Percentiles rank a stretch among this genome's conserved stretches.
Conservation (phyloP, 2,329 filamentous ascomycete species). For the Talaromyces sp. region DNA sequence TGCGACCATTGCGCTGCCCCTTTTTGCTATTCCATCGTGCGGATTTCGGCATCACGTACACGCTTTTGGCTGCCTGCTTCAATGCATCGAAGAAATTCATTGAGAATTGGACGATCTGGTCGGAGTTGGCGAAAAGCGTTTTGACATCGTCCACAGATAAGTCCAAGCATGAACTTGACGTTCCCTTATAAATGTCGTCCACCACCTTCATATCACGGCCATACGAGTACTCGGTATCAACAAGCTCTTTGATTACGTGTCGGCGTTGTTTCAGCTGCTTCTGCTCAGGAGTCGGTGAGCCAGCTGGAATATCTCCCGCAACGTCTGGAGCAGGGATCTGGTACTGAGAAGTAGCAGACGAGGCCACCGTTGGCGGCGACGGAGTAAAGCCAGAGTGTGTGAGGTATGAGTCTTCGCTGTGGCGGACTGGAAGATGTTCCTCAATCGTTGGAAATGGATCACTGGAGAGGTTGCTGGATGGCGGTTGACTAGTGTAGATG, state of each 20-base stretch:
- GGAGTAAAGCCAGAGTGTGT: constrained; percentile 27
- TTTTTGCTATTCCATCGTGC: constrained; percentile 54
- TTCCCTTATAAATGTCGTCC: constrained; percentile 96
- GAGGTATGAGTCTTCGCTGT: constrained; percentile 40
- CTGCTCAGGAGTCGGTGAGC: constrained; percentile 39
- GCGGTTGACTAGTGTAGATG: constrained; percentile 21
- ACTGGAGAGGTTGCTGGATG: constrained; percentile 19
- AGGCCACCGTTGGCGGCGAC: constrained; percentile 33
- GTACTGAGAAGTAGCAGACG: constrained; percentile 38
- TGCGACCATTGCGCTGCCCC: constrained; percentile 40
- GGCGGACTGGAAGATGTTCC: constrained; percentile 27
- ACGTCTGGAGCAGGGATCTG: constrained; percentile 30
- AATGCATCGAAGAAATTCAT: constrained; percentile 73
- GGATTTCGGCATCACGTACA: constrained; percentile 67
- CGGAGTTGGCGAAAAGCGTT: constrained; percentile 86
- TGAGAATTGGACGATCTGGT: constrained; percentile 85
- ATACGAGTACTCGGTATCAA: constrained; percentile 89
- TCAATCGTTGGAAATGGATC: constrained; percentile 24
- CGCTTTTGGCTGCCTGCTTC: constrained; percentile 72
- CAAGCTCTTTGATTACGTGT: constrained; percentile 83
- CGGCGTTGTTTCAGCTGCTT: constrained; percentile 71
- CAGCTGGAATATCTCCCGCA: constrained; percentile 20
- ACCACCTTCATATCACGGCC: constrained; percentile 95
- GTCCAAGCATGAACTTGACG: constrained; percentile 74
- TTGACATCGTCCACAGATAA: constrained; percentile 82